Conservation (phyloP, 352 stramenopile species). For the Pelagophyceae sp. region DNA sequence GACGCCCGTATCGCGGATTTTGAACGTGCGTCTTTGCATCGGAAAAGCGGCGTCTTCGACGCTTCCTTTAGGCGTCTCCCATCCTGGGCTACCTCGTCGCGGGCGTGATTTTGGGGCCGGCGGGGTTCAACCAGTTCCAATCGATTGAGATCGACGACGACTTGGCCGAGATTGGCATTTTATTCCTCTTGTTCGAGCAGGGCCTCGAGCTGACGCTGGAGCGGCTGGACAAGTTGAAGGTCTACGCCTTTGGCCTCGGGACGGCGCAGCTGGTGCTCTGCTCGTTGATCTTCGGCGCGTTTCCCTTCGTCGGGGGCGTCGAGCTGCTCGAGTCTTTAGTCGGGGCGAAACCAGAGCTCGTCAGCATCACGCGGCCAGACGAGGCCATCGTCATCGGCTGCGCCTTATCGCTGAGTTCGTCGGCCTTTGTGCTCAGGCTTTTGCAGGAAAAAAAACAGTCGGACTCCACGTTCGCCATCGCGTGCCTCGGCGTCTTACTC, state of each 20-base stretch:
- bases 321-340: slow-evolving; percentile 25
- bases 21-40: slow-evolving; percentile 45
- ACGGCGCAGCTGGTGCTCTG: slow-evolving; percentile 33
- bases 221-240: slow-evolving; percentile 42
- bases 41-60: too few relatives aligned
- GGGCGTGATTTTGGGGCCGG: slow-evolving; percentile 44
- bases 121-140: slow-evolving; percentile 48
- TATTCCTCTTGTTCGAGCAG: slow-evolving; percentile 62
- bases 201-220: slow-evolving; percentile 53
- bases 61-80: too few relatives aligned
- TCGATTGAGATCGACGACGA: slow-evolving; percentile 49
- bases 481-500: slow-evolving; percentile 43
- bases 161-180: slow-evolving; percentile 58
- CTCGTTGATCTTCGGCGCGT: slow-evolving; percentile 33
- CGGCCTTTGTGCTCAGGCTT: slow-evolving; percentile 58
- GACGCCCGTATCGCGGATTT: slow-evolving; percentile 37
- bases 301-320: slow-evolving; percentile 35
- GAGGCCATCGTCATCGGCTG: slow-evolving; percentile 49
- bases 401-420: slow-evolving; percentile 48
- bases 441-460: slow-evolving; percentile 49
- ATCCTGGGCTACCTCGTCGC: slow-evolving; percentile 53
- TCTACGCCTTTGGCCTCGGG: slow-evolving; percentile 39
- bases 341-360: not conserved
- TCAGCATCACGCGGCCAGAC: slow-evolving; percentile 21
- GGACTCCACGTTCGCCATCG: slow-evolving; percentile 33